Base-by-base conservation (phyloP, 1,139 yeast species). In the Pichia cactophila region DNA sequence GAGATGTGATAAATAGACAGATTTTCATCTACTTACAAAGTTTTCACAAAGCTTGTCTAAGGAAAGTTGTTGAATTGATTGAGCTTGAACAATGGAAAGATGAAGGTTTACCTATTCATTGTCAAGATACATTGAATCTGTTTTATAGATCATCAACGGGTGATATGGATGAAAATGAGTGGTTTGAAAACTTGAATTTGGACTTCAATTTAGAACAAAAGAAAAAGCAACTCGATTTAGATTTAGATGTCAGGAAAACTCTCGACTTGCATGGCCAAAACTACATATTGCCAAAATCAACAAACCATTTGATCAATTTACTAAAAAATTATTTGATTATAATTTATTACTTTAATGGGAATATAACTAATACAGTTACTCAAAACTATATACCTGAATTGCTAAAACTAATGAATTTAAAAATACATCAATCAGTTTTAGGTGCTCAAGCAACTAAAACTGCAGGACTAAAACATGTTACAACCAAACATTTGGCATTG, bases 21-120 rank as follows among this genome's bases (percentile, higher is more conserved):
- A 73, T 85, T 10, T 78, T 74, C 50, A 75, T 76, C 53, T 89
- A 80, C 60, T 69, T 81, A 42, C 73, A 72, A 44, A 70, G 81
- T 43, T 75, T 77, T 58, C 89, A 85, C 58, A 74, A 75, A 51
- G 71, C 72, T 20, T 70, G 77, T 33, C 64, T 80, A 49, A 72
- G 69, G 46, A 60, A 61, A 20, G 67, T 86, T 44, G 70, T 76
- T 11, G 62, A 63, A 3, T 69, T 72, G 17, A 72, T 87, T 55
- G 92, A 86, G 50, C 71, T 71, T 46, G 97, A 90, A 57, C 70
- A 70, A 23, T 92, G 98, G 98, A 80, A 78, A 50, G 95, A 90
- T 51, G 77, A 75, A 31, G 74, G 73, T 43, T 72, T 81, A 7
- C 67, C 83, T 0, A 58, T 66, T 1, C 62, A 66, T 1, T 62